phyloP scores from a whole-genome alignment of 352 stramenopile species.

The Phytophthora idaei region DNA sequence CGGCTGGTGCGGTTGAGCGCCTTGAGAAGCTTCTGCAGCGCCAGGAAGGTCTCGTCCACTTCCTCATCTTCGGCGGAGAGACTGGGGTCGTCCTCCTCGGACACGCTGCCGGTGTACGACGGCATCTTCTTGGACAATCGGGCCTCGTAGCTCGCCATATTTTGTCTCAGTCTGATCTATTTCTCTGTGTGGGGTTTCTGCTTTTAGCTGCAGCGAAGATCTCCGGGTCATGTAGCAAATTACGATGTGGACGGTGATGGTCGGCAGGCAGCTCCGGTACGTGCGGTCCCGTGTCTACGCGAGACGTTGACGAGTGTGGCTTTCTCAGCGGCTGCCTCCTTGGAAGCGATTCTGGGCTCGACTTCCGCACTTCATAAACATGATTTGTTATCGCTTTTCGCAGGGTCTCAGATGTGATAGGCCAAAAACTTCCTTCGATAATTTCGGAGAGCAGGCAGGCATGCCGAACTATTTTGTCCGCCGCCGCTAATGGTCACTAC shows the following conservation, averaged over 20 bases:
- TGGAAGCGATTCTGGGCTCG: constrained; percentile 29
- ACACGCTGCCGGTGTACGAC: constrained; percentile 41
- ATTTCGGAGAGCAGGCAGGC: constrained; percentile 1
- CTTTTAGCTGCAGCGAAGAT: background rate
- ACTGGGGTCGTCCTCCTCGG: constrained; percentile 52
- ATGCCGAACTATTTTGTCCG: constrained; percentile 9
- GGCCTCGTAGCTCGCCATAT: constrained; percentile 27
- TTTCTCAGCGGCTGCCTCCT: background rate
- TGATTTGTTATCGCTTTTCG: constrained; percentile 18
- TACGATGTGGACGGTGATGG: constrained; percentile 1
- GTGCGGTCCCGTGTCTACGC: constrained; percentile 15
- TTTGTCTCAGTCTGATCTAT: background rate
- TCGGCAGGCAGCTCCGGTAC: background rate
- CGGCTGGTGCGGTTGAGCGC: constrained; percentile 56
- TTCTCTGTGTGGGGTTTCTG: background rate
- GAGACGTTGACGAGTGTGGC: constrained; percentile 3
- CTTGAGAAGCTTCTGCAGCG: constrained; percentile 75
- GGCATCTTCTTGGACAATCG: constrained; percentile 60
- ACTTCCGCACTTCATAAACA: constrained; percentile 18
- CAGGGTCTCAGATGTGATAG: constrained; percentile 4
- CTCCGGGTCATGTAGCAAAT: constrained; percentile 29
- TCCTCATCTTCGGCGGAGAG: constrained; percentile 69
- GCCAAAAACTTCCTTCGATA: constrained; percentile 11
- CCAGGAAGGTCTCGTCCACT: constrained; percentile 81
- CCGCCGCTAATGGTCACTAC: background rate